Percentiles rank a stretch among this genome's conserved stretches.
Evolutionary conservation across 345 rosid genomes (phyloP).

Genomic region (Citrus cavaleriei): DNA sequence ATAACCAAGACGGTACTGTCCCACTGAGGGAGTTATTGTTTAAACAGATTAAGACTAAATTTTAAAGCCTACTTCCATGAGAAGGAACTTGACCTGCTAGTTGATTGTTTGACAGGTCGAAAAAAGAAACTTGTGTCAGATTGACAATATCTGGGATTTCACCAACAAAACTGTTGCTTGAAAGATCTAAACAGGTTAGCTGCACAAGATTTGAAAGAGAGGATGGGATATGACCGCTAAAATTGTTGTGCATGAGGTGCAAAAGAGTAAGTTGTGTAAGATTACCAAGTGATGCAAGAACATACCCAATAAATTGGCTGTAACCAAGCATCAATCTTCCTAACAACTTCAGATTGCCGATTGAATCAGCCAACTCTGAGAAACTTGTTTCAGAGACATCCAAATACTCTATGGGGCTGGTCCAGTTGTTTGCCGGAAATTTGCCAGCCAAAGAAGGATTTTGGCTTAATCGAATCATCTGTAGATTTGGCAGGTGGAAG

Average conservation of each 20-base stretch:
- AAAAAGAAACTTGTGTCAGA: not conserved
- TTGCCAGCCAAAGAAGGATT: not conserved
- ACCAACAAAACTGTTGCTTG: conserved; percentile 10
- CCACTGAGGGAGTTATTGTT: conserved; percentile 4
- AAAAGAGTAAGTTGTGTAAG: not conserved
- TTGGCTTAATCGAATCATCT: not conserved
- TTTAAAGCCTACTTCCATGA: not conserved
- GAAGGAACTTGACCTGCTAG: not conserved
- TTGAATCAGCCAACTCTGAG: not conserved
- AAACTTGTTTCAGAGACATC: not conserved
- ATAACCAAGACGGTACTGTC: conserved; percentile 16
- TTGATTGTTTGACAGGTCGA: not conserved
- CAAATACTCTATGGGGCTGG: not conserved
- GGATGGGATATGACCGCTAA: conserved; percentile 21
- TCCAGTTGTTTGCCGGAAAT: not conserved
- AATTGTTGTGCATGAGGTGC: not conserved
- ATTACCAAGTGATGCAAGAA: not conserved
- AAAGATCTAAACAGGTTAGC: not conserved
- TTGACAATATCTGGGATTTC: conserved; percentile 7
- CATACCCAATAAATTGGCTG: not conserved
- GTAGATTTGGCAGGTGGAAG: not conserved
- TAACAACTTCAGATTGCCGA: not conserved
- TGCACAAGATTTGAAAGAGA: not conserved
- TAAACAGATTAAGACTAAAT: not conserved
- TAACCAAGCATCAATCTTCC: not conserved